phyloP scores from a whole-genome alignment of 176 grass and related monocot species.

The Oryza nivara region DNA sequence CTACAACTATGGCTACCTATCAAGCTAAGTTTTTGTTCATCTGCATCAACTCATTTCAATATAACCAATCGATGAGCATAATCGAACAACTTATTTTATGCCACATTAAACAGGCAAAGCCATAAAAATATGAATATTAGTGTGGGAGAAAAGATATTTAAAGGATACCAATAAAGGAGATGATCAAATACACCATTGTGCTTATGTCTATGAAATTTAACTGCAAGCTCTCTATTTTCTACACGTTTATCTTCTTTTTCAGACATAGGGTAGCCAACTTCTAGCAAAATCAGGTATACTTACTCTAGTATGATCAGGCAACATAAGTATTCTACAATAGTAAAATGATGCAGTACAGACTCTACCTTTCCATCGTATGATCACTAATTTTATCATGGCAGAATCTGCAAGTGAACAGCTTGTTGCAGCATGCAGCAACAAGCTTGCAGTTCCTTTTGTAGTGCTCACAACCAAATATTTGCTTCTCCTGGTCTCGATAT shows the following conservation, averaged over 20 bases:
- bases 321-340: slow-evolving; percentile 7
- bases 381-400: slow-evolving; percentile 99
- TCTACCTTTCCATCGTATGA: slow-evolving; percentile 95
- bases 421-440: slow-evolving; percentile 92
- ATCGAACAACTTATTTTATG: neutral
- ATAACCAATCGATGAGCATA: neutral
- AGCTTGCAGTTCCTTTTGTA: slow-evolving; percentile 99
- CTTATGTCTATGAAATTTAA: neutral
- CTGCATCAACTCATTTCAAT: neutral
- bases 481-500: slow-evolving; percentile 68
- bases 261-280: neutral
- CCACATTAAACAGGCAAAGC: neutral
- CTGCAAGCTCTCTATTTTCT: slow-evolving; percentile 19
- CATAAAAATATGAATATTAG: slow-evolving; percentile 1
- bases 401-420: slow-evolving; percentile 95
- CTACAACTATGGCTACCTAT: neutral
- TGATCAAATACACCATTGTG: neutral
- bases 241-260: neutral
- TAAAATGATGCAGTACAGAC: slow-evolving; percentile 33
- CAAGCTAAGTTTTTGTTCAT: neutral
- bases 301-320: slow-evolving; percentile 6
- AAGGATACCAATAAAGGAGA: neutral
- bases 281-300: neutral
- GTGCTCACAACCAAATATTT: slow-evolving; percentile 94
- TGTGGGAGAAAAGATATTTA: neutral